Evolutionary conservation across 1,284 basidiomycete genomes (phyloP).

Genomic region (Puccinia horiana): DNA sequence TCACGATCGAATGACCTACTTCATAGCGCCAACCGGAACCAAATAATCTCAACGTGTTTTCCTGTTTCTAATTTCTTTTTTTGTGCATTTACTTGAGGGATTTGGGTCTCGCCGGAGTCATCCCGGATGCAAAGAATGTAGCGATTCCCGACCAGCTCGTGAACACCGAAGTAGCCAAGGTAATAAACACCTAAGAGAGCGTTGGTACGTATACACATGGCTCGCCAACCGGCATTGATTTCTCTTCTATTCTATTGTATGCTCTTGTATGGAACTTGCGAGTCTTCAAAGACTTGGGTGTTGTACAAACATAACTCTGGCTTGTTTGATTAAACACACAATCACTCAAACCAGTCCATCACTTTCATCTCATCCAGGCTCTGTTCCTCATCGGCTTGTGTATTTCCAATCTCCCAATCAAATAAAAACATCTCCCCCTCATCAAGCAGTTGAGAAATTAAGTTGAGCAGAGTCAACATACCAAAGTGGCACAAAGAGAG

Average conservation of each 20-base stretch:
- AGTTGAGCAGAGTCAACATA: too few species aligned
- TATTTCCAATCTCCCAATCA: too few species aligned
- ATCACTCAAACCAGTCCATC: background rate
- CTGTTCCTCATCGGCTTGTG: too few species aligned
- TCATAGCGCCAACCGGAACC: too few species aligned
- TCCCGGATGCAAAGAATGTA: constrained; percentile 66
- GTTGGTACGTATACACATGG: background rate
- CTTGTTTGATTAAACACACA: background rate
- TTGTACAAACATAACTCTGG: background rate
- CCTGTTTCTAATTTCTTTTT: constrained; percentile 32
- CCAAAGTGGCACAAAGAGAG: too few species aligned
- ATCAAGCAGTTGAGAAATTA: too few species aligned
- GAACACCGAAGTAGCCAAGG: constrained; percentile 63
- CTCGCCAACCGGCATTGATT: too few species aligned
- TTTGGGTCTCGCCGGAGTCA: constrained; percentile 73
- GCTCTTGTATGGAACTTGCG: background rate
- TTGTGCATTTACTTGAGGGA: constrained; percentile 61
- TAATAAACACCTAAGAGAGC: constrained; percentile 52
- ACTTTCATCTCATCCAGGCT: too few species aligned
- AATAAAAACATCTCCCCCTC: too few species aligned
- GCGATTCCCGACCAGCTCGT: constrained; percentile 69
- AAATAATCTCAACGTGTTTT: too few species aligned
- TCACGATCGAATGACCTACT: constrained; percentile 1
- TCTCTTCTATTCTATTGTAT: background rate
- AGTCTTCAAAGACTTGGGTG: background rate